Evolutionary conservation across 208 protist species (phyloP), one percentile per base, ranked within the genome.

Genomic region (Trypanosoma theileri): DNA sequence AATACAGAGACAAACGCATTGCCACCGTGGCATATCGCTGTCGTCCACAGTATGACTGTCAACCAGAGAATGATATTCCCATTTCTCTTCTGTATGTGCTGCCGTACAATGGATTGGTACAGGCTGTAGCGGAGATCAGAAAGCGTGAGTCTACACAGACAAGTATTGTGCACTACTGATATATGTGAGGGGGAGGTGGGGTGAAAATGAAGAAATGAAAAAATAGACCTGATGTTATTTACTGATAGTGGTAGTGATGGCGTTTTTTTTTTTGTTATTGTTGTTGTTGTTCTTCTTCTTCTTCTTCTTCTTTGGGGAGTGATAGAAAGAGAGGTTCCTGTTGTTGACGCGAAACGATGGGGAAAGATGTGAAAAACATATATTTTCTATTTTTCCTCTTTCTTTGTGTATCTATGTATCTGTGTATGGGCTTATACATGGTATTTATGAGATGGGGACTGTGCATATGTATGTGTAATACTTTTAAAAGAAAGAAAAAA

Each of bases 1-100:
- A 80, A 9, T 85, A 85, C 69, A 82, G 91, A 58, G 91, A 96
- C 66, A 87, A 81, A 66, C 84, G 87, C n/a, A 81, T 96, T 24
- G 88, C 91, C 16, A 77, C 84, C 1, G 64, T 84, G n/a, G 86
- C 84, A 10, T 94, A 96, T 73, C 79, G 80, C 46, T 94, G 88
- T 62, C 82, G 88, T 8, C 66, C 88, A 17, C 88, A 94, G 82
- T 96, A 96, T 65, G 87, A 93, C 16, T 77, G 78, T 0, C 91
- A 96, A 57, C 85, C 91, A 7, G 85, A 90, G 75, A 75, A 79
- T 45, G 88, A 96, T 52, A 77, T 92, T 35, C 91, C 91, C 2
- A 59, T 96, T 41, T 93, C 91, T 7, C 26, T 96, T 19, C 22
- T 96, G 14, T 96, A 90, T 74, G 80, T 92, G 16, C 19, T 93